A percentile compares a stretch with the other conserved stretches of the same genome.
Evolutionary conservation across 345 rosid genomes (phyloP).

Genomic region (Acer campestre): DNA sequence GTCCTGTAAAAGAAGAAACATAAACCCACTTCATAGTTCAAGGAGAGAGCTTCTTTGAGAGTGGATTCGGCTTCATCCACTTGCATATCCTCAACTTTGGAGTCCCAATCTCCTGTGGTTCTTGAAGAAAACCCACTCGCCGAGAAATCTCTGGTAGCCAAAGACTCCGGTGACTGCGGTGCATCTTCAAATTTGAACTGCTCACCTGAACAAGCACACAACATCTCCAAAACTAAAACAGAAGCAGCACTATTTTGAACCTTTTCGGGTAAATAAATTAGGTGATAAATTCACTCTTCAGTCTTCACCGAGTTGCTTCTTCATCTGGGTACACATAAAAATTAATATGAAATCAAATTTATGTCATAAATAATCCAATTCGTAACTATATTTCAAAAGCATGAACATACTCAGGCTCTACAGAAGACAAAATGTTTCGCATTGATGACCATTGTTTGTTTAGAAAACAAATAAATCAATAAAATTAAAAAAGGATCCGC

Average conservation of each 20-base stretch:
- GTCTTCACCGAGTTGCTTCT: conserved; percentile 2
- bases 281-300: conserved; percentile 18
- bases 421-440: background rate
- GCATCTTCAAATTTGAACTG: conserved; percentile 88
- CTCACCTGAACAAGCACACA: conserved; percentile 98
- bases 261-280: background rate
- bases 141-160: conserved; percentile 95
- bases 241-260: background rate
- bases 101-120: conserved; percentile 73
- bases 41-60: conserved; percentile 92
- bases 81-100: conserved; percentile 73
- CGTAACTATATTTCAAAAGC: background rate
- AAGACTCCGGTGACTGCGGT: conserved; percentile 85
- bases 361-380: background rate
- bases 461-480: background rate
- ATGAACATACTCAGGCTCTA: background rate
- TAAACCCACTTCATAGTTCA: conserved; percentile 83
- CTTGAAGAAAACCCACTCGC: conserved; percentile 84
- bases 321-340: conserved; percentile 12
- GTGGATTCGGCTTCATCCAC: conserved; percentile 97
- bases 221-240: conserved; percentile 42
- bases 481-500: background rate
- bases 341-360: background rate
- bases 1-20: background rate
- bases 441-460: background rate